phyloP scores from a whole-genome alignment of 1,284 basidiomycete genomes.

The Cryptococcus deneoformans region DNA sequence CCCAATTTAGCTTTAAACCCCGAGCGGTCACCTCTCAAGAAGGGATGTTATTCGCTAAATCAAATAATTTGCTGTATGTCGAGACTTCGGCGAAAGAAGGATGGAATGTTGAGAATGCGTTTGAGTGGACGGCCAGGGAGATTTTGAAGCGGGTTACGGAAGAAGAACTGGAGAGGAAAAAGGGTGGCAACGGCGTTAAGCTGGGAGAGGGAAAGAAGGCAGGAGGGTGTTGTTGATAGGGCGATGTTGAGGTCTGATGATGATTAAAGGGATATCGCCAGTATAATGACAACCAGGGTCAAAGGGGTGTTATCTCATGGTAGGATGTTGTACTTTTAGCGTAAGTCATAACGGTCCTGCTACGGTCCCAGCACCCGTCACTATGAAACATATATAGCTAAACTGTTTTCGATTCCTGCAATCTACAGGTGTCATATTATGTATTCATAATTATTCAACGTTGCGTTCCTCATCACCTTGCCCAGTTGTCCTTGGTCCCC shows the following conservation, averaged over 20 bases:
- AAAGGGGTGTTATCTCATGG: too few relatives aligned
- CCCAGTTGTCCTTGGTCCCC: too few relatives aligned
- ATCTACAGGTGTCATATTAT: too few relatives aligned
- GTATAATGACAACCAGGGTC: background rate
- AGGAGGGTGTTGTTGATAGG: background rate
- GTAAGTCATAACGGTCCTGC: too few relatives aligned
- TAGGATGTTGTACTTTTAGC: too few relatives aligned
- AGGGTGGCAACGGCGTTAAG: background rate
- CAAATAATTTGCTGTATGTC: slow-evolving; percentile 42
- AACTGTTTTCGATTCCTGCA: too few relatives aligned
- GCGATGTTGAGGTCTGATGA: too few relatives aligned
- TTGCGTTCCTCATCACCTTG: too few relatives aligned
- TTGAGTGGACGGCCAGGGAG: slow-evolving; percentile 46
- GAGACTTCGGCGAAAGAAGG: slow-evolving; percentile 47
- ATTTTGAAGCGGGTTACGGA: slow-evolving; percentile 32
- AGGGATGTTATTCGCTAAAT: slow-evolving; percentile 38
- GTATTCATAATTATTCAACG: too few relatives aligned
- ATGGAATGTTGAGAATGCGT: slow-evolving; percentile 44
- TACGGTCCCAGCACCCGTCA: too few relatives aligned
- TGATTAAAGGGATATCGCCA: too few relatives aligned
- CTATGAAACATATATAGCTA: too few relatives aligned
- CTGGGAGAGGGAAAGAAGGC: background rate
- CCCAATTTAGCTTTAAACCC: slow-evolving; percentile 14
- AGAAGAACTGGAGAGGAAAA: slow-evolving; percentile 26
- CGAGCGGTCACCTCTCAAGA: slow-evolving; percentile 33